phyloP scores from a whole-genome alignment of 305 asterid genomes.

The Fraxinus velutina region DNA sequence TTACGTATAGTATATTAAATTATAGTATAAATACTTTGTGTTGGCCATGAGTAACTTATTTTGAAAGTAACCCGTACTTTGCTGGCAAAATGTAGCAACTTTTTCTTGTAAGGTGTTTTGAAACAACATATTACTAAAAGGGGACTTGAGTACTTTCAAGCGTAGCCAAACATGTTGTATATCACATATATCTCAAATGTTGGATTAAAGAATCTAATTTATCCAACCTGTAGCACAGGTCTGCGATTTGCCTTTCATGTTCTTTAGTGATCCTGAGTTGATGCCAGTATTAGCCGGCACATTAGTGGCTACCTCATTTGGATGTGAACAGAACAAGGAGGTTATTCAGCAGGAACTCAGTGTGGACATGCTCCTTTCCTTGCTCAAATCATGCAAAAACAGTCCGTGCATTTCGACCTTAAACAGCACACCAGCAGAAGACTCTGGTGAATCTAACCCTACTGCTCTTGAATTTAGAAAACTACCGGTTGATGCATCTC shows the following conservation, averaged over 20 bases:
- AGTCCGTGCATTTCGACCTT: constrained; percentile 22
- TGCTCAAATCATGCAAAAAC: constrained; percentile 75
- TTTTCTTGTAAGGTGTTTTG: not conserved
- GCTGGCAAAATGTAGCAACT: not conserved
- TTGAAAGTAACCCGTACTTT: not conserved
- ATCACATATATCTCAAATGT: not conserved
- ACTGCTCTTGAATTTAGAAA: constrained; percentile 45
- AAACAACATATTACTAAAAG: not conserved
- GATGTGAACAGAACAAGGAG: constrained; percentile 88
- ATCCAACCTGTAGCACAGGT: constrained; percentile 47
- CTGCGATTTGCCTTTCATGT: constrained; percentile 87
- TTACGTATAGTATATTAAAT: not conserved
- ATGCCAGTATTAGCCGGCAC: constrained; percentile 90
- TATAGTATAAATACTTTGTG: not conserved
- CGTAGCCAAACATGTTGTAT: not conserved
- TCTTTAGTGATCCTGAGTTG: constrained; percentile 91
- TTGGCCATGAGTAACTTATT: not conserved
- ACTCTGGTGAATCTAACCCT: constrained; percentile 43
- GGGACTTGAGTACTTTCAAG: not conserved
- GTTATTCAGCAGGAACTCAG: constrained; percentile 96
- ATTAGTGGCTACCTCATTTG: constrained; percentile 78
- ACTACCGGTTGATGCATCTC: constrained; percentile 44
- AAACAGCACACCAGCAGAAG: constrained; percentile 33
- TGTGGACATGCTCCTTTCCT: constrained; percentile 88
- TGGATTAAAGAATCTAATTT: constrained; percentile 26